Evolutionary conservation across 768 basidiomycete genomes (phyloP).

Genomic region (Tricholoma bakamatsutake): DNA sequence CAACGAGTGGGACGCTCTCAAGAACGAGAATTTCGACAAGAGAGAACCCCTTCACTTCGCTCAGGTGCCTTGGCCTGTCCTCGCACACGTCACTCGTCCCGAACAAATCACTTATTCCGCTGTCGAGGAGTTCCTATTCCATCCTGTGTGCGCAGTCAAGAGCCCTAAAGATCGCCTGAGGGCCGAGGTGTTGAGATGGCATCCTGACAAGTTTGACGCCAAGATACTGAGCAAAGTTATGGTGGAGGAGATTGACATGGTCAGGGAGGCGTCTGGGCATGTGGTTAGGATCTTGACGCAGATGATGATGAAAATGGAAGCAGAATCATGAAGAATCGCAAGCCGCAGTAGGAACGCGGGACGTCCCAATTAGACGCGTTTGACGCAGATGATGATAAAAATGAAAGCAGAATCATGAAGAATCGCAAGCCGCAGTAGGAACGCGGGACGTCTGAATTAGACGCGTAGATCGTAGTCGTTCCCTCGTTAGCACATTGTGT

Average conservation of each 20-base stretch:
- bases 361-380: not conserved
- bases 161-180: conserved; percentile 29
- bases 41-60: conserved; percentile 18
- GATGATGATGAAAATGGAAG: conserved; percentile 12
- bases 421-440: not conserved
- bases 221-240: conserved; percentile 30
- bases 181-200: conserved; percentile 45
- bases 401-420: not conserved
- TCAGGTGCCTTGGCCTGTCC: conserved; percentile 41
- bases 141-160: conserved; percentile 28
- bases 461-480: not conserved
- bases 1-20: conserved; percentile 27
- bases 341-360: not conserved
- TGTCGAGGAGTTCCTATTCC: conserved; percentile 35
- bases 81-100: conserved; percentile 15
- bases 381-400: conserved; percentile 26
- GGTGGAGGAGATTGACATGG: conserved; percentile 23
- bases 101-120: conserved; percentile 29
- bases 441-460: not conserved
- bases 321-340: not conserved
- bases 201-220: conserved; percentile 48
- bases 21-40: conserved; percentile 1
- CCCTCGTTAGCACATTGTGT: not conserved
- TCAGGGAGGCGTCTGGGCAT: conserved; percentile 30
- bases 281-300: conserved; percentile 37